Base-by-base conservation (phyloP, 495 filamentous ascomycete species). In the Aspergillus sparsus region DNA sequence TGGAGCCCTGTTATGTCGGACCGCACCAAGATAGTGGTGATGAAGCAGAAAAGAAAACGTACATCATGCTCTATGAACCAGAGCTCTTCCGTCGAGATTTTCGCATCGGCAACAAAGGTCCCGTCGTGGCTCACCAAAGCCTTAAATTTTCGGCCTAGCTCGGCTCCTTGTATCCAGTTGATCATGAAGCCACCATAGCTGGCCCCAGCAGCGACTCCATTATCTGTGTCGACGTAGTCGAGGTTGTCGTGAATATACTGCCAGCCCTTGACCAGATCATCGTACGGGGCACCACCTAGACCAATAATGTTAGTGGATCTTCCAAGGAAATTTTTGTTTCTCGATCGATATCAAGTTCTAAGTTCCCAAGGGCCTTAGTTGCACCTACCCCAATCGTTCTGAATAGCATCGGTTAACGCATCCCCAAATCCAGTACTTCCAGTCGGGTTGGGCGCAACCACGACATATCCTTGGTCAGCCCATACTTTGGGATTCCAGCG, bases 381-480 rank as follows among this genome's bases (percentile, higher is more conserved):
- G 9, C 18, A 41, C 63, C 27, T 68, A 67, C 81, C 81, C 82
- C 82, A 85, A 51, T 80, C 70, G 33, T 73, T 70, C 39, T 71
- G 62, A 55, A 85, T 82, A 6, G 63, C 67, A 60, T 83, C 79
- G 0, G 69, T 77, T 35, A 84, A 69, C 6, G 68, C 62, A 53
- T 83, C 72, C 6, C 81, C 80, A 62, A 76, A 85, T 2, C 80
- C 80, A 46, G 77, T 76, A 57, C 71, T 76, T 34, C 80, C 82
- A 9, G 82, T 83, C 0, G 77, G 77, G 60, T 85, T 85, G 0
- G 81, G 81, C 2, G 75, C 74, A 49, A 84, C 69, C 21, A 84
- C 82, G 45, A 85, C 75, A 60, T 84, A 85, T 44, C 81, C 82
- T 66, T 85, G 81, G 54, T 85, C 82, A 13, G 82, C 82, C 58